Conservation (phyloP, 371 early-diverging fungal species). For the Coemansia sp. region DNA sequence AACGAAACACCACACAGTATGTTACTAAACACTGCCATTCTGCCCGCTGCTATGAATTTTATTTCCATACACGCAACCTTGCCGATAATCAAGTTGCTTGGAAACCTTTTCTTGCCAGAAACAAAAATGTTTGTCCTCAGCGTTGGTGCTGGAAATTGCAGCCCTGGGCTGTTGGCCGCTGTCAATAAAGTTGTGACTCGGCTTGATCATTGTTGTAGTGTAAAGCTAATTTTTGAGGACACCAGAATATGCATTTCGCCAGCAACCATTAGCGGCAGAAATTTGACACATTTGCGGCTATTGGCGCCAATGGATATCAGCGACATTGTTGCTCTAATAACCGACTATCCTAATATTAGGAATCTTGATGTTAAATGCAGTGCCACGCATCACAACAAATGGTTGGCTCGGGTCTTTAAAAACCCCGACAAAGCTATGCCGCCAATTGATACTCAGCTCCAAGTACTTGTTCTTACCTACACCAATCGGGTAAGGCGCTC, state of each 20-base stretch:
- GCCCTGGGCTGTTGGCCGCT: not conserved
- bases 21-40: too few species aligned
- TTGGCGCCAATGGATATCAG: not conserved
- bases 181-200: not conserved
- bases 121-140: not conserved
- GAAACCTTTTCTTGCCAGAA: not conserved
- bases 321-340: too few species aligned
- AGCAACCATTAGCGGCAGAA: not conserved
- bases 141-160: not conserved
- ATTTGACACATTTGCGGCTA: not conserved
- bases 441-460: too few species aligned
- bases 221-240: not conserved
- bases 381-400: not conserved
- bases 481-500: too few species aligned
- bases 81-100: not conserved
- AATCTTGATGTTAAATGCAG: too few species aligned
- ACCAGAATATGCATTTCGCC: not conserved
- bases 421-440: too few species aligned
- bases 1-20: too few species aligned
- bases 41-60: not conserved
- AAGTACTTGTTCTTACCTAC: too few species aligned
- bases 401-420: not conserved
- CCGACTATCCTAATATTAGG: too few species aligned
- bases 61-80: not conserved
- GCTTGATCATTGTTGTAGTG: not conserved